Conservation (phyloP, 331 rosid species). For the Rosa hybrid region DNA sequence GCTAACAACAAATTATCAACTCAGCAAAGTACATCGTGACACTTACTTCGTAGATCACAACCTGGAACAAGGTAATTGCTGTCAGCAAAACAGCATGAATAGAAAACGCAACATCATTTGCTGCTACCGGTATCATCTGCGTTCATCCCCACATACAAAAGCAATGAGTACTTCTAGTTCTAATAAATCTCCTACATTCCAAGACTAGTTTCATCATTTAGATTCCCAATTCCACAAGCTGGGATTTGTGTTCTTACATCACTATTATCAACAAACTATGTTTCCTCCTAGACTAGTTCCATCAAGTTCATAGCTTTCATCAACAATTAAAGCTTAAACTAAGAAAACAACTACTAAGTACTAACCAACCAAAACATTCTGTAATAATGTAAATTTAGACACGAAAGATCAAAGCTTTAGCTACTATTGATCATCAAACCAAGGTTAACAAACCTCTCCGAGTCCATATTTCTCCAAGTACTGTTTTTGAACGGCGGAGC, state of each 20-base stretch:
- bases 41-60: constrained; percentile 74
- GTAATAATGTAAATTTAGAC: not conserved
- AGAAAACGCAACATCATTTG: constrained; percentile 94
- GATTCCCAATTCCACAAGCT: not conserved
- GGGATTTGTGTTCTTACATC: not conserved
- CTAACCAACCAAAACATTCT: not conserved
- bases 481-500: constrained; percentile 64
- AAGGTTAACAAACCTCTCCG: constrained; percentile 48
- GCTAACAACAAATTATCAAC: not conserved
- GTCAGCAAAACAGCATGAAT: constrained; percentile 83
- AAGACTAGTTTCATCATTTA: not conserved
- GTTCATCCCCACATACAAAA: constrained; percentile 9
- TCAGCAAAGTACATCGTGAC: not conserved
- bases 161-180: not conserved
- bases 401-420: not conserved
- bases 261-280: not conserved
- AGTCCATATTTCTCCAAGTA: constrained; percentile 62
- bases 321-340: not conserved
- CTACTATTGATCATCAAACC: not conserved
- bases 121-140: constrained; percentile 99
- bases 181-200: not conserved
- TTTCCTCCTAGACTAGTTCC: not conserved
- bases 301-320: not conserved
- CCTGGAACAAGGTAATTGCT: constrained; percentile 62
- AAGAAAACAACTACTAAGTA: not conserved